These are phyloP conservation scores for Rhynchosporium graminicola DNA, from an alignment of 2,329 filamentous ascomycete species.

Conservation along the genomic window DNA sequence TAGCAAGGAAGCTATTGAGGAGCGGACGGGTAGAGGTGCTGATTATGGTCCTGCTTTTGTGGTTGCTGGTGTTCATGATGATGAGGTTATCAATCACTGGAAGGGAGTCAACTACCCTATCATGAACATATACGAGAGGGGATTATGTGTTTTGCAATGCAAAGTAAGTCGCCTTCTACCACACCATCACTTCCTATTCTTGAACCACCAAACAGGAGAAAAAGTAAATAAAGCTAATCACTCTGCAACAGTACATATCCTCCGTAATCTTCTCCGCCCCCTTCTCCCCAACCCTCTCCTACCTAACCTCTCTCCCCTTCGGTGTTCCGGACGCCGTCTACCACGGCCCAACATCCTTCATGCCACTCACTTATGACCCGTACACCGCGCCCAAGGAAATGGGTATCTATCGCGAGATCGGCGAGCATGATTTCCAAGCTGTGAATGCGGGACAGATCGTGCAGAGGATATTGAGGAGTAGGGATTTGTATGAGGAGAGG, in stretches of 20 bases:
- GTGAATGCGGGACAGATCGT: constrained; percentile 95
- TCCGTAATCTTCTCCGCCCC: constrained; percentile 88
- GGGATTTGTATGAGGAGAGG: constrained; percentile 85
- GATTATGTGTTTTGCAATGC: constrained; percentile 93
- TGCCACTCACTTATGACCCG: constrained; percentile 67
- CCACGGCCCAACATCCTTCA: constrained; percentile 90
- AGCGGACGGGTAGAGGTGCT: constrained; percentile 62
- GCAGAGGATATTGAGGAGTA: constrained; percentile 81
- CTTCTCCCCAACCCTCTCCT: constrained; percentile 78
- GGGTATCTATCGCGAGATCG: constrained; percentile 81
- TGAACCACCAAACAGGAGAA: not conserved
- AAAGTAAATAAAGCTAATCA: not conserved
- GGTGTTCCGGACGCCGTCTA: constrained; percentile 80
- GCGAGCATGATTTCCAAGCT: constrained; percentile 74
- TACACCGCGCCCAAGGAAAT: constrained; percentile 79
- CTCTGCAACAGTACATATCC: constrained; percentile 69
- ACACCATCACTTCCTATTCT: not conserved
- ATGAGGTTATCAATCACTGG: constrained; percentile 92
- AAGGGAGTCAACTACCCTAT: constrained; percentile 98
- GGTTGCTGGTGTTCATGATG: constrained; percentile 92
- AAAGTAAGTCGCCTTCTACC: constrained; percentile 56
- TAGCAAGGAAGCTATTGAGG: constrained; percentile 59
- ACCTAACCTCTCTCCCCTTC: constrained; percentile 73
- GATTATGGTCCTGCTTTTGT: constrained; percentile 85
- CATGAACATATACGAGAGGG: constrained; percentile 98